Base-by-base conservation (phyloP, 1,284 basidiomycete genomes). In the Ustilago trichophora region DNA sequence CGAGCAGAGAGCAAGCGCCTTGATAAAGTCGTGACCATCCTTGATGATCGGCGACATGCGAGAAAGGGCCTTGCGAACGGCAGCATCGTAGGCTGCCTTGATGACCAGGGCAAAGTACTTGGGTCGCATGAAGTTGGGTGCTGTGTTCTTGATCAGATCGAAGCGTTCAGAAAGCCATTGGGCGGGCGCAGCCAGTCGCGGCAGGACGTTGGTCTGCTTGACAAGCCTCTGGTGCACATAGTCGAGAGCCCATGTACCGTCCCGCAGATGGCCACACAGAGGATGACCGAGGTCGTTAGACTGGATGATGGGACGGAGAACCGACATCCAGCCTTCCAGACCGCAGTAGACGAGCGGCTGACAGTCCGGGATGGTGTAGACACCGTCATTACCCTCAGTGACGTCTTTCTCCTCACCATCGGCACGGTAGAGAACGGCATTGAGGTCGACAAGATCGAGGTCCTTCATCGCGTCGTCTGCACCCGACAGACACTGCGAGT, bases 161-260 rank as follows among this genome's bases (percentile, higher is more conserved):
- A 78, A 75, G 41, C 76, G 72, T 27, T 78, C 65, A 15, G 62
- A 43, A 11, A 77, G 41, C 76, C 76, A 78, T 18, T 69, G 55
- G 3, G 72, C 73, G 12, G 68, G 72, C 13, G 48, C 51, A 22
- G 47, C 56, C 18, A 78, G 50, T 6, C 58, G 59, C 18, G 75
- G 76, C 46, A 78, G 66, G 6, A 65, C 42, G 6, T 53, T 47
- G 35, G 36, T 27, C 34, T 73, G 70, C 91, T 86, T 87, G 48
- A 85, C 83, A 29, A 98, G 83, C 26, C 95, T 86, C 10, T 57
- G 35, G 35, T 75, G 69, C 12, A 75, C 59, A 29, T 77, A 77
- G 69, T 78, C 76, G 15, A 77, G 42, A 24, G 76, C 68, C 76
- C 76, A 78, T 15, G 72, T 56, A 18, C 75, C 76, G 12, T 73